A percentile compares a stretch with the other conserved stretches of the same genome.
phyloP scores from a whole-genome alignment of 176 grass and related monocot genomes.

The Chrysopogon serrulatus region DNA sequence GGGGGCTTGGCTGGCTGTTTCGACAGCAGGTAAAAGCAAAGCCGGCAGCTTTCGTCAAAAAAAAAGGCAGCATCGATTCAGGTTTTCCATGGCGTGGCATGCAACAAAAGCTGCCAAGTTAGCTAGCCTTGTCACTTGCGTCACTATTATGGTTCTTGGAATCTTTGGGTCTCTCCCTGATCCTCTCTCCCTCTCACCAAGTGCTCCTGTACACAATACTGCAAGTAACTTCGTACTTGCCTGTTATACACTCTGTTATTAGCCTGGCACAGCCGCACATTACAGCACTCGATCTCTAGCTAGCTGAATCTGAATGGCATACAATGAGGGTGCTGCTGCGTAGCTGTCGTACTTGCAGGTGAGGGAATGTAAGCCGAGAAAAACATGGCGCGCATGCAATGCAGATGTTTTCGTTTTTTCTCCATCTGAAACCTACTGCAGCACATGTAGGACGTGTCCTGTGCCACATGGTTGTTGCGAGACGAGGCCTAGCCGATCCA shows the following conservation, averaged over 20 bases:
- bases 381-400: not conserved
- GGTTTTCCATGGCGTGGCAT: constrained; percentile 15
- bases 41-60: not conserved
- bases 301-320: too few relatives aligned
- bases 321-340: too few relatives aligned
- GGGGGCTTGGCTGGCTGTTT: not conserved
- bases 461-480: not conserved
- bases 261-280: too few relatives aligned
- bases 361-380: not conserved
- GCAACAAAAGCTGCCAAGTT: constrained; percentile 25
- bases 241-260: too few relatives aligned
- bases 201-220: too few relatives aligned
- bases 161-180: not conserved
- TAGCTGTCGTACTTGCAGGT: not conserved
- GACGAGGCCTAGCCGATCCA: not conserved
- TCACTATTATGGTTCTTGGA: not conserved
- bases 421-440: not conserved
- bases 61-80: constrained; percentile 24
- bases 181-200: too few relatives aligned
- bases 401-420: not conserved
- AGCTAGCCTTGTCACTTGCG: not conserved
- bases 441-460: not conserved
- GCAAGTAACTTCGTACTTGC: too few relatives aligned
- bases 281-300: too few relatives aligned
- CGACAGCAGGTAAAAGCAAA: not conserved